Evolutionary conservation across 169 alveolate genomes (phyloP).

Genomic region (Babesia sp.): DNA sequence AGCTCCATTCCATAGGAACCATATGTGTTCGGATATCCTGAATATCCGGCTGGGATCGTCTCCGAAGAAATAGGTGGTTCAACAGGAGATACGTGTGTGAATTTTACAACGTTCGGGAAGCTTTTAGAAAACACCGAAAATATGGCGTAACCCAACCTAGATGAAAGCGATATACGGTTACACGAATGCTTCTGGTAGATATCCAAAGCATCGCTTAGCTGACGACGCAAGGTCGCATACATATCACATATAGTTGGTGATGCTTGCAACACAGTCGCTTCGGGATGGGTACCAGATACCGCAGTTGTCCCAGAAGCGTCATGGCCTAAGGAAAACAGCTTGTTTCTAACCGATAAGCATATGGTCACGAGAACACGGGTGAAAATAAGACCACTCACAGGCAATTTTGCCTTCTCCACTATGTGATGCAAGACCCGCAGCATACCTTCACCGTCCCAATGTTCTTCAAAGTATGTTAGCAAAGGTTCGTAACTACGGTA

Average conservation of each 20-base stretch:
- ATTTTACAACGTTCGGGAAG: neutral
- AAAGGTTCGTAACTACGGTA: conserved; percentile 33
- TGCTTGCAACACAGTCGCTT: neutral
- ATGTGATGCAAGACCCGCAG: conserved; percentile 29
- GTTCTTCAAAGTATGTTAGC: conserved; percentile 12
- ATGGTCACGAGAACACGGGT: conserved; percentile 12
- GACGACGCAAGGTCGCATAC: conserved; percentile 8
- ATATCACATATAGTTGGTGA: neutral
- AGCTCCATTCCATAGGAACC: neutral
- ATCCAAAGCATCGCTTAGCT: conserved; percentile 4
- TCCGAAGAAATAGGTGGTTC: neutral
- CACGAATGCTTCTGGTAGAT: conserved; percentile 12
- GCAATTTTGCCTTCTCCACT: conserved; percentile 7
- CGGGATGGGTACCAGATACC: neutral
- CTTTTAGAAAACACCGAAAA: neutral
- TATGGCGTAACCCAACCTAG: conserved; percentile 26
- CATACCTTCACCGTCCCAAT: conserved; percentile 29
- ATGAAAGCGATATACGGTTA: conserved; percentile 13
- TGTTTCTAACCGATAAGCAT: neutral
- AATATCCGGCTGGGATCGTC: neutral
- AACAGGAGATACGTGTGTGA: conserved; percentile 22
- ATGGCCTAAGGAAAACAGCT: neutral
- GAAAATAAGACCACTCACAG: conserved; percentile 23
- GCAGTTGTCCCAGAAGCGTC: neutral
- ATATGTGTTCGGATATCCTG: neutral